Base-by-base conservation (phyloP, 179 eudicot genomes). In the Silene noctiflora region DNA sequence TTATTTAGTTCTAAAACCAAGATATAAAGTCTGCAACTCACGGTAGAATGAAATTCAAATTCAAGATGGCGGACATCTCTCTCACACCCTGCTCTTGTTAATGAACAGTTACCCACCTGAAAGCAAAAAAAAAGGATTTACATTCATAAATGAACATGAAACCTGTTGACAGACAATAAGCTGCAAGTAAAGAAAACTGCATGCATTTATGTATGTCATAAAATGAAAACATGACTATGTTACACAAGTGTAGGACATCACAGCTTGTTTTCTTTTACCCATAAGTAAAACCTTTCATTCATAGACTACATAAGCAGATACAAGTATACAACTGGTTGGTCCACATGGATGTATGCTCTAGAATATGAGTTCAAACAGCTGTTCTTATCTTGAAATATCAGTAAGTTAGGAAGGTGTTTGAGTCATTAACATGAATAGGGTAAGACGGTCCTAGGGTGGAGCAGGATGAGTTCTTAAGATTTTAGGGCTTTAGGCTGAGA, bases 1-100 rank as follows among this genome's bases (percentile, higher is more conserved):
- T 21, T 11, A 64, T 5, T 12, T 63, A 65, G 25, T 29, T 71
- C 53, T 14, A 51, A 24, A 71, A 81, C 6, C 5, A 16, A 70
- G 69, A 51, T 48, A 39, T 17, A 70, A 22, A 2, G 68, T 22
- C 9, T 33, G 51, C 29, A 51, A 78, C 97, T 96, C 88, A 96
- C 98, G 60, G 85, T 74, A 61, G 94, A 87, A 62, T 81, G 75
- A 84, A 86, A 88, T 78, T 90, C 89, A 82, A 93, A 90, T 76
- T 96, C 99, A 78, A 96, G 78, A 86, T 93, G 99, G 67, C 89
- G 90, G 33, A 96, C 97, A 83, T 93, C 97, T 86, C 90, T 91
- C 48, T 86, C 94, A 72, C 82, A 74, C 58, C 79, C 90, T 62
- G 77, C 81, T 80, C 77, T 84, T 79, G 91, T 87, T 81, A 96